phyloP scores from a whole-genome alignment of 1,284 basidiomycete species.

The Pyrrhoderma lamaoense region DNA sequence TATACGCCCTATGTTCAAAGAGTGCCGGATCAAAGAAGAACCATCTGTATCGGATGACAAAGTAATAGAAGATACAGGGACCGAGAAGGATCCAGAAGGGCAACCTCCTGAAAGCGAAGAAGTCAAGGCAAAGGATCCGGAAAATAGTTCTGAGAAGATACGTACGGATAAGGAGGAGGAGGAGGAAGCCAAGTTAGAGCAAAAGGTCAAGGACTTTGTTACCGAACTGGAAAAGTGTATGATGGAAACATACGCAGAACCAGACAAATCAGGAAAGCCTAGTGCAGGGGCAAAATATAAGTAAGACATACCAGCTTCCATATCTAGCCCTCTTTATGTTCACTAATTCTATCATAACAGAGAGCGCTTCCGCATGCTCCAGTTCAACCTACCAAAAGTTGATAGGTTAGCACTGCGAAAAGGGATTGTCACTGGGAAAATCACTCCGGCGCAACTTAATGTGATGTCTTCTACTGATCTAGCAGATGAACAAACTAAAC shows the following conservation, averaged over 20 bases:
- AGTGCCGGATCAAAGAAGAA: conserved; percentile 44
- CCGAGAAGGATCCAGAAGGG: not conserved
- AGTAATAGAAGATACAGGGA: conserved; percentile 25
- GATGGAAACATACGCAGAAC: conserved; percentile 66
- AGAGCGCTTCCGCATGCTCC: conserved; percentile 78
- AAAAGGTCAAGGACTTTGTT: conserved; percentile 53
- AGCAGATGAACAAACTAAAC: conserved; percentile 74
- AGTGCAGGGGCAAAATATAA: conserved; percentile 72
- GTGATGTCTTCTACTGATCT: conserved; percentile 81
- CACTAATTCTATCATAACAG: conserved; percentile 31
- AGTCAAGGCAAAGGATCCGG: conserved; percentile 11
- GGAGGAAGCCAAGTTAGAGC: conserved; percentile 45
- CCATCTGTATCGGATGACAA: conserved; percentile 18
- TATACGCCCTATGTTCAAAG: conserved; percentile 58
- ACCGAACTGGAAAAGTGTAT: conserved; percentile 61
- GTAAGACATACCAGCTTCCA: too few species aligned
- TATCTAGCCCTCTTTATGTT: conserved; percentile 7
- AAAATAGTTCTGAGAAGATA: conserved; percentile 19
- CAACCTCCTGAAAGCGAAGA: too few species aligned
- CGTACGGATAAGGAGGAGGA: conserved; percentile 36
- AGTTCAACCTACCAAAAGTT: conserved; percentile 70
- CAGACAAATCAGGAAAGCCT: conserved; percentile 63
- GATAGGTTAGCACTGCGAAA: conserved; percentile 69
- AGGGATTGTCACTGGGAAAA: conserved; percentile 59
- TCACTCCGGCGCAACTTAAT: conserved; percentile 64